Base-by-base conservation (phyloP, 805 yeast genomes). In the Candida pseudofarinosa region DNA sequence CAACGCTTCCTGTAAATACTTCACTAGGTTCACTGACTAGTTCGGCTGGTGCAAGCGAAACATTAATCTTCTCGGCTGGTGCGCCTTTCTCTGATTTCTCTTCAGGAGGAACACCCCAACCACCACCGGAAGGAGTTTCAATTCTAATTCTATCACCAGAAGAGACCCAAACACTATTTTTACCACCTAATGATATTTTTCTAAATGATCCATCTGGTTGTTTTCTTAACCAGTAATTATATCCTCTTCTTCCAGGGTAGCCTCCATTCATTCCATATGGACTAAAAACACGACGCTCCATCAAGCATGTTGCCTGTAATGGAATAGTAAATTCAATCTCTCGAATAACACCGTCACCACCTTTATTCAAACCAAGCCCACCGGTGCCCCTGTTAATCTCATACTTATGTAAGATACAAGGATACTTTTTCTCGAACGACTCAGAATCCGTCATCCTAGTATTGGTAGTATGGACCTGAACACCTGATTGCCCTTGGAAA, bases 181-280 rank as follows among this genome's bases (percentile, higher is more conserved):
- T 56, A 7, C 72, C 72, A 6, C 67, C 70, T 28, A 67, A 48
- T 3, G 57, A 55, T 13, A 61, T 51, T 33, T 52, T 51, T 33
- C 54, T 50, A 35, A 54, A 56, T 10, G 51, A 52, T n/a, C 48
- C 42, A 26, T 43, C 44, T 16, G 58, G 10, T 10, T 23, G 44
- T 35, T 52, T 50, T 37, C 59, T 50, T 37, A 50, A 48, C 74
- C 74, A 71, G 23, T 52, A 52, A 50, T 69, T 63, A 40, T 50
- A 52, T 4, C 99, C 99, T 46, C 88, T 67, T 18, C 61, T 60
- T 2, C 95, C 99, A 49, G 79, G 79, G 23, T 65, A 71, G 26
- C 98, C 99, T 1, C 97, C 97, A 17, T 76, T 63, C 40, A 91
- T 60, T 3, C 98, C 99, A 59, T 83, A 85, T 1, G 98, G 99